Percentiles rank a stretch among this genome's conserved stretches.
phyloP scores from a whole-genome alignment of 1,284 basidiomycete species.

The Leccinum huronense region DNA sequence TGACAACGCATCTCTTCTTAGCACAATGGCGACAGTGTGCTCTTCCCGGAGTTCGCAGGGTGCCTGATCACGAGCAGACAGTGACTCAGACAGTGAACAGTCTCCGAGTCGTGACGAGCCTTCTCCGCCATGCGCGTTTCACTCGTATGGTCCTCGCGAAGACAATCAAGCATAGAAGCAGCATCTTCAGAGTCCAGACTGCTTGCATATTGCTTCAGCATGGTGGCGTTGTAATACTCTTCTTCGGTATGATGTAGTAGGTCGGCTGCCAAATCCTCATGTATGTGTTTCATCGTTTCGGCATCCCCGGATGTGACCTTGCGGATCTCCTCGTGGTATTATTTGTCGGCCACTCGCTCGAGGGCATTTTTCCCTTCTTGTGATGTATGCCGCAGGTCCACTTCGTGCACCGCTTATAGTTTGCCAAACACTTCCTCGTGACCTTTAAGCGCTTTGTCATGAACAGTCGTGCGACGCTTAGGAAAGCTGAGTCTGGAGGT shows the following conservation, averaged over 20 bases:
- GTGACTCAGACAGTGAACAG: slow-evolving; percentile 67
- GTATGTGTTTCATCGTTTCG: slow-evolving; percentile 55
- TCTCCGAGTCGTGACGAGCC: slow-evolving; percentile 46
- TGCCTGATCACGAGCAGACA: slow-evolving; percentile 60
- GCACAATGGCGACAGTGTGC: slow-evolving; percentile 56
- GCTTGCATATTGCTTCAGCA: slow-evolving; percentile 57
- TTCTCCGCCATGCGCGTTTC: slow-evolving; percentile 69
- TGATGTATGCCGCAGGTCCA: slow-evolving; percentile 45
- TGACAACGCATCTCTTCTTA: slow-evolving; percentile 59
- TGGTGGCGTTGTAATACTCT: slow-evolving; percentile 78
- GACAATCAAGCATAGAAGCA: slow-evolving; percentile 56
- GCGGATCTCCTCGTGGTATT: slow-evolving; percentile 46
- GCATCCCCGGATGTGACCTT: slow-evolving; percentile 56
- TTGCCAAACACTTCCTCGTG: slow-evolving; percentile 53
- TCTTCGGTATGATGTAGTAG: slow-evolving; percentile 65
- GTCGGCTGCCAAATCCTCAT: slow-evolving; percentile 51
- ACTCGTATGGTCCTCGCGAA: slow-evolving; percentile 69
- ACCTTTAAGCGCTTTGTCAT: slow-evolving; percentile 48
- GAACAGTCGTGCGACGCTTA: slow-evolving; percentile 37
- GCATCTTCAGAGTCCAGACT: slow-evolving; percentile 48
- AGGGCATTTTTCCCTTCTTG: slow-evolving; percentile 51
- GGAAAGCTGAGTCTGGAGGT: slow-evolving; percentile 47
- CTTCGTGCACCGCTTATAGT: slow-evolving; percentile 48
- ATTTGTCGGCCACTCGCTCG: slow-evolving; percentile 47
- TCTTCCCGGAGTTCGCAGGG: slow-evolving; percentile 66